A percentile compares a stretch with the other conserved stretches of the same genome.
Evolutionary conservation across 768 basidiomycete genomes (phyloP).

Genomic region (Crucibulum laeve): DNA sequence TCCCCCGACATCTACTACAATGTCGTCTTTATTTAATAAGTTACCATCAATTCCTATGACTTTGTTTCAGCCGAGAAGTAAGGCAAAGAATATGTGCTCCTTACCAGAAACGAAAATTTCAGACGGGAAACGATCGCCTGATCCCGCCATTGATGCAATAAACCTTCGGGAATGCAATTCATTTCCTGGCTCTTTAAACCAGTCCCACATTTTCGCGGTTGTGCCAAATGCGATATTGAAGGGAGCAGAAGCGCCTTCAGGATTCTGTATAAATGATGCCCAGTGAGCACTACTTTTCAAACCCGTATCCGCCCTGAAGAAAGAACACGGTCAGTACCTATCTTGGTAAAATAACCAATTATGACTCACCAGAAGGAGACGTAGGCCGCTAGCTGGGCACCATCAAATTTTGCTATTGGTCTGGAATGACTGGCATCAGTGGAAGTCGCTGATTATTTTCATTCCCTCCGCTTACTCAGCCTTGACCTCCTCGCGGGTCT

Average conservation of each 20-base stretch:
- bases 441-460: background rate
- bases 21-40: conserved; percentile 9
- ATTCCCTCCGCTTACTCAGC: conserved; percentile 16
- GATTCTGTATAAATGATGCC: conserved; percentile 13
- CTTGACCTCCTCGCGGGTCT: conserved; percentile 18
- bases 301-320: conserved; percentile 18
- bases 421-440: conserved; percentile 6
- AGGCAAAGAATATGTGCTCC: background rate
- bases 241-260: conserved; percentile 11
- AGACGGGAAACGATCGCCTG: conserved; percentile 11
- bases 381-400: background rate
- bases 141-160: conserved; percentile 18
- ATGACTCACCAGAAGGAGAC: background rate
- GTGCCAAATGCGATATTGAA: conserved; percentile 21
- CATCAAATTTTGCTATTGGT: conserved; percentile 10
- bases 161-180: conserved; percentile 20
- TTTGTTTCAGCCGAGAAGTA: background rate
- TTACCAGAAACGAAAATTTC: conserved; percentile 16
- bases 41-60: conserved; percentile 15
- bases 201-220: conserved; percentile 20
- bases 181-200: conserved; percentile 26
- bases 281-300: conserved; percentile 12
- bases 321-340: background rate
- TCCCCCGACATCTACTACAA: conserved; percentile 31
- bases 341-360: background rate